A percentile compares a stretch with the other conserved stretches of the same genome.
phyloP scores from a whole-genome alignment of 225 moss, liverwort and hornwort genomes.

The Pleurozium schreberi region DNA sequence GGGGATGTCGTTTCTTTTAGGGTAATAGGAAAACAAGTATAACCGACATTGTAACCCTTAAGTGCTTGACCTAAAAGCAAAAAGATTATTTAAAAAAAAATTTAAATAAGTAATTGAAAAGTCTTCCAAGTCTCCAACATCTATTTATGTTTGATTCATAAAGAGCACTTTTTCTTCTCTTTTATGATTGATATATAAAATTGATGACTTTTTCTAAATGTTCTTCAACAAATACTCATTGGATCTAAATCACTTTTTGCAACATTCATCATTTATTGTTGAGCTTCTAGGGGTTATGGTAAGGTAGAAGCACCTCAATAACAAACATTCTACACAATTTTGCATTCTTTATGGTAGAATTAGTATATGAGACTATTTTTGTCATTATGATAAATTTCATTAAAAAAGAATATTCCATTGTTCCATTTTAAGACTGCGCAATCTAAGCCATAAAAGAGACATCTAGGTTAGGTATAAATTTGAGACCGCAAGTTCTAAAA shows the following conservation, averaged over 20 bases:
- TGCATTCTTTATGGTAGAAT: fast-evolving
- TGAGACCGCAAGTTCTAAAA: too few relatives aligned
- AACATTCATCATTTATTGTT: background rate
- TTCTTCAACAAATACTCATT: background rate
- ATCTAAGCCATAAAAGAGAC: too few relatives aligned
- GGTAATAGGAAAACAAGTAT: too few relatives aligned
- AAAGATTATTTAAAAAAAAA: background rate
- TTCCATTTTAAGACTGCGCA: too few relatives aligned
- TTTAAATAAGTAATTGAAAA: background rate
- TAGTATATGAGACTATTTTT: too few relatives aligned
- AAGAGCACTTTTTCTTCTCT: background rate
- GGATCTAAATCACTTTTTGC: too few relatives aligned
- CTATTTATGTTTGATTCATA: background rate
- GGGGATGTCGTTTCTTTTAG: background rate
- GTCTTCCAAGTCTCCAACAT: background rate
- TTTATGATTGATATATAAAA: too few relatives aligned
- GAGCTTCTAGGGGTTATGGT: background rate
- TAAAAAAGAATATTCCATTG: too few relatives aligned
- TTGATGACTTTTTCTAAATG: fast-evolving
- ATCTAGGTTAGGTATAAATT: too few relatives aligned
- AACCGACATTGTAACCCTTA: background rate
- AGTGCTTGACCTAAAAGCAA: background rate
- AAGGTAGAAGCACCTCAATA: background rate
- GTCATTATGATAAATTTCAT: too few relatives aligned
- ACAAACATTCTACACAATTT: too few relatives aligned